Conservation (phyloP, 768 basidiomycete genomes). For the Boletales sp. region DNA sequence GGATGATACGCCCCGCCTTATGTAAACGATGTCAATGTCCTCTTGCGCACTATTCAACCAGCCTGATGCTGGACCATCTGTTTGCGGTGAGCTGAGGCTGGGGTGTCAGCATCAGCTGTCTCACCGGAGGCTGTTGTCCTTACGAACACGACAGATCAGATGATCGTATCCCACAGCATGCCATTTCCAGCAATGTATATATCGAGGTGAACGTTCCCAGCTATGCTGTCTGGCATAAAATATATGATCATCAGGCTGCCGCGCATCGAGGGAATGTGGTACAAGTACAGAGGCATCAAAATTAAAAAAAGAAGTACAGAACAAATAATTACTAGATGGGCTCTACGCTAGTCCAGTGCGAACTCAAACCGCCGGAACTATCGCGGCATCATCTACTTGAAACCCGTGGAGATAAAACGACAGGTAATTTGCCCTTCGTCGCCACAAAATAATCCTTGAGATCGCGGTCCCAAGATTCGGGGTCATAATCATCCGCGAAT, state of each 20-base stretch:
- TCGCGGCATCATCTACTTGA: slow-evolving; percentile 15
- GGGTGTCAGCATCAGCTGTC: neutral
- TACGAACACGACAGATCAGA: too few species aligned
- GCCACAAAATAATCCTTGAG: slow-evolving; percentile 39
- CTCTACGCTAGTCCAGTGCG: slow-evolving; percentile 22
- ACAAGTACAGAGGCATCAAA: slow-evolving; percentile 16
- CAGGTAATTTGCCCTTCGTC: slow-evolving; percentile 32
- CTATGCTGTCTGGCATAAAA: too few species aligned
- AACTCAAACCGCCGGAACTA: slow-evolving; percentile 9
- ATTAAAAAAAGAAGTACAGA: slow-evolving; percentile 10
- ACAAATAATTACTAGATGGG: slow-evolving; percentile 20
- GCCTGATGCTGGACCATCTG: neutral
- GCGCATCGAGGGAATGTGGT: slow-evolving; percentile 9
- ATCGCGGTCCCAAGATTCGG: slow-evolving; percentile 30
- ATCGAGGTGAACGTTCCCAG: slow-evolving; percentile 7
- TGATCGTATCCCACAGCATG: neutral
- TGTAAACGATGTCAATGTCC: slow-evolving; percentile 7
- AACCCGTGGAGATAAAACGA: slow-evolving; percentile 33
- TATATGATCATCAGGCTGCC: slow-evolving; percentile 1
- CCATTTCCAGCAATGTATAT: slow-evolving; percentile 3
- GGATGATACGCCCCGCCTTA: slow-evolving; percentile 8
- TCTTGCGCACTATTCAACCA: slow-evolving; percentile 3
- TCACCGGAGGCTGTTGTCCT: neutral
- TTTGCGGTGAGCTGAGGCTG: neutral
- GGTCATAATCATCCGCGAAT: slow-evolving; percentile 37